Conservation (phyloP, 2,329 filamentous ascomycete species). For the Aspergillus novoparasiticus region DNA sequence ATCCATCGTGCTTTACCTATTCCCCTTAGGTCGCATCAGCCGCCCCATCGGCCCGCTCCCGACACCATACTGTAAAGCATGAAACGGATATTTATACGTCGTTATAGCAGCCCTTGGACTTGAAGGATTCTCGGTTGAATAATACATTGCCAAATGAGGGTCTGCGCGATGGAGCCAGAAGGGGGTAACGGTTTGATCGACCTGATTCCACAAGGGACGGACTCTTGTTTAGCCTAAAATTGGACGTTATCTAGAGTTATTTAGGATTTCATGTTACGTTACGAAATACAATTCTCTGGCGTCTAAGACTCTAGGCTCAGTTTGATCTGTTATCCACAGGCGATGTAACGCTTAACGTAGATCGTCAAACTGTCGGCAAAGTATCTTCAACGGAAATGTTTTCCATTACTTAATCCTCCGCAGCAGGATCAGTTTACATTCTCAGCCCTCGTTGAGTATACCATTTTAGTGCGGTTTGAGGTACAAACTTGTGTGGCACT, state of each 20-base stretch:
- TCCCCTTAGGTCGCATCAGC: background rate
- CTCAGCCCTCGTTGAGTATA: background rate
- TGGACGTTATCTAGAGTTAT: background rate
- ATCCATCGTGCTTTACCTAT: background rate
- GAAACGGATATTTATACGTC: background rate
- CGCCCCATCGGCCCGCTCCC: background rate
- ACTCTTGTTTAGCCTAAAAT: background rate
- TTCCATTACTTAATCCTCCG: background rate
- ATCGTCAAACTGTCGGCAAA: background rate
- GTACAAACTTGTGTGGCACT: background rate
- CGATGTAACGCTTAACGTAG: background rate
- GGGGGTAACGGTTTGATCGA: background rate
- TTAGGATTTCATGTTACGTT: background rate
- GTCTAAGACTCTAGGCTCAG: background rate
- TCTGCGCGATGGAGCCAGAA: background rate
- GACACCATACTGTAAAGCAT: background rate
- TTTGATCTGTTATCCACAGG: background rate
- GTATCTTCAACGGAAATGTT: background rate
- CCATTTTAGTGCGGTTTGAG: background rate
- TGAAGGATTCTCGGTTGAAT: background rate
- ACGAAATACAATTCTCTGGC: background rate
- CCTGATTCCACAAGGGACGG: background rate
- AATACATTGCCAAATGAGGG: background rate
- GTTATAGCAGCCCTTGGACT: background rate
- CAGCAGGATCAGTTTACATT: background rate